Evolutionary conservation across 2,329 filamentous ascomycete species (phyloP), one percentile per base, ranked within the genome.

Genomic region (Chaetomium sp.): DNA sequence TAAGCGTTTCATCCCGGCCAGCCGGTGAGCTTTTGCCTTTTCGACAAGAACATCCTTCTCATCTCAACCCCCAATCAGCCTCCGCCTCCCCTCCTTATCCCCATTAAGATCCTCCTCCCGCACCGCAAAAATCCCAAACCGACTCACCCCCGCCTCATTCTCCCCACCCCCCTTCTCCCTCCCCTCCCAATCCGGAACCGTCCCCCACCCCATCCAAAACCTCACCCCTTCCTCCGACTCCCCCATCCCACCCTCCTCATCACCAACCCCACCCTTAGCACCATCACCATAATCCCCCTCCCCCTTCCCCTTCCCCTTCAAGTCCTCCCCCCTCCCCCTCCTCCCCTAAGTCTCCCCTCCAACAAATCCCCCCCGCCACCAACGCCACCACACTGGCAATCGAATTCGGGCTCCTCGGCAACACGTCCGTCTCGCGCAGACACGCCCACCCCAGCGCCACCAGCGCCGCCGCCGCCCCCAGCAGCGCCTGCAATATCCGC

Each of bases 141-240:
- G 19, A 33, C 35, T 60, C 21, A 60, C 58, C 6, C 47, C 58
- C 6, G 29, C 57, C 16, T 53, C 57, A 42, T 60, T 60, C 57
- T 60, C 57, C n/a, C 47, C 57, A 2, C 45, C 57, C 1, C 49
- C 57, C 4, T 38, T 33, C 13, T 57, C 55, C 35, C 31, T 21
- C 2, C 57, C 57, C 45, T 53, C 57, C 47, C 57, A 60, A 27
- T 60, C 57, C 45, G 57, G n/a, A 47, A 60, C 57, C 49, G 57
- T 60, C 19, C 57, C 57, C 47, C 57, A 60, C 3, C 57, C 57
- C 57, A 60, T 60, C 31, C 57, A 60, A n/a, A 60, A 60, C 47
- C 16, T 25, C 19, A 23, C 12, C 13, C 47, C 31, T 3, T 53
- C 16, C 21, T 10, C n/a, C n/a, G n/a, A n/a, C n/a, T n/a, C 3